Conservation (phyloP, 2,329 filamentous ascomycete species). For the Annulohypoxylon truncatum region DNA sequence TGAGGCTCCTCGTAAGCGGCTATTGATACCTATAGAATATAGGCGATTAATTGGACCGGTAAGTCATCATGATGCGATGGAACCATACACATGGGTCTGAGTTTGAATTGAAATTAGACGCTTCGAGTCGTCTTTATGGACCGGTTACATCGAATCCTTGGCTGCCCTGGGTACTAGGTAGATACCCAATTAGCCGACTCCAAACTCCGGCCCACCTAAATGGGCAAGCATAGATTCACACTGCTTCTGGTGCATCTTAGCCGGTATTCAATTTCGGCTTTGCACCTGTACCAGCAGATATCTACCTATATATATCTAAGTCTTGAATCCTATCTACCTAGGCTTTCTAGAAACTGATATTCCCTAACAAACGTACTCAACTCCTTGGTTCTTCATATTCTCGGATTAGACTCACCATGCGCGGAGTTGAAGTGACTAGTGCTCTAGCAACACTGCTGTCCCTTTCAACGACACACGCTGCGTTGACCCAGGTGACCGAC, state of each 20-base stretch:
- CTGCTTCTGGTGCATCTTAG: background rate
- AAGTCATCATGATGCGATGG: constrained; percentile 1
- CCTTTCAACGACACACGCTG: constrained; percentile 26
- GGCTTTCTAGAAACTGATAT: background rate
- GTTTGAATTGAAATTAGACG: constrained; percentile 28
- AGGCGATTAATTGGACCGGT: constrained; percentile 17
- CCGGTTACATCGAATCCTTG: constrained; percentile 30
- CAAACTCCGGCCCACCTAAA: constrained; percentile 13
- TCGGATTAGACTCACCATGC: constrained; percentile 17
- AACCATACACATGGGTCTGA: constrained; percentile 18
- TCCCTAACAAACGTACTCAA: background rate
- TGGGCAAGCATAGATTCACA: constrained; percentile 2
- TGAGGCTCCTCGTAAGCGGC: background rate
- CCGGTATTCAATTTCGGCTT: constrained; percentile 14
- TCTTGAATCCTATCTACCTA: background rate
- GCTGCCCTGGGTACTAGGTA: constrained; percentile 19
- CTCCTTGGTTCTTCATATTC: background rate
- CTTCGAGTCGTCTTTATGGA: background rate
- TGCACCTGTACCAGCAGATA: background rate
- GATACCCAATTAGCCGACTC: constrained; percentile 31
- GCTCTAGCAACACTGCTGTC: constrained; percentile 18
- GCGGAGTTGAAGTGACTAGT: constrained; percentile 2
- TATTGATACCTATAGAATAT: background rate
- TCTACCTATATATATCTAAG: constrained; percentile 18
- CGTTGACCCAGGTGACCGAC: constrained; percentile 26